Base-by-base conservation (phyloP, 805 yeast species). In the Kluyveromyces aestuarii region DNA sequence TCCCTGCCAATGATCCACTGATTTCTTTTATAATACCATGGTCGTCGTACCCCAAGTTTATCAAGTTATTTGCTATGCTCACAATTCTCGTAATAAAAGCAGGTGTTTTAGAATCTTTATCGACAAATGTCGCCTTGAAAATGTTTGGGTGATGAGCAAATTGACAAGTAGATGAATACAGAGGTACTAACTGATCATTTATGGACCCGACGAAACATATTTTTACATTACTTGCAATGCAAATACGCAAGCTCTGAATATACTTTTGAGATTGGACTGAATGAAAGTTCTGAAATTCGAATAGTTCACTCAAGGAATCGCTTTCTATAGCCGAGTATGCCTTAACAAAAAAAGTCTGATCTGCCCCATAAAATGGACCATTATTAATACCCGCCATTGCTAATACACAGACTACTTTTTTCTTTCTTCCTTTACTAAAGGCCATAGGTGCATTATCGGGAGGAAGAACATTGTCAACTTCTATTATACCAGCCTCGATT, bases 351-450 rank as follows among this genome's bases (percentile, higher is more conserved):
- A 89, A 69, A 9, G 82, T 80, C 63, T 87, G 89, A 61, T 93
- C 98, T n/a, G 80, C 79, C 0, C 97, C 97, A 55, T 81, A 87
- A 61, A 87, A 86, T 2, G 99, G 99, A 0, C 99, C 99, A 62
- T 87, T 80, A 57, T 89, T 87, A 21, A 90, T 80, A 1, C 98
- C 98, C 0, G 98, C 98, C 99, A 91, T 91, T 3, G 91, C 91
- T 45, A 91, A 68, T 17, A 91, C 70, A 0, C 93, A 87, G 13
- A 90, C 74, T 19, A 76, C 63, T 51, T 77, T 75, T 46, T 65
- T 68, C 18, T 37, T 45, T 18, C 19, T 27, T 17, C 13, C 38
- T 41, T 47, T 13, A 8, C 44, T 52, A 6, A 52, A 45, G 36
- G 44, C 33, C 27, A 44, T 30, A 2, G 48, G 53, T 13, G 46